Percentiles rank a stretch among this genome's conserved stretches.
Evolutionary conservation across 768 basidiomycete genomes (phyloP).

Genomic region (Fomitopsis serialis): DNA sequence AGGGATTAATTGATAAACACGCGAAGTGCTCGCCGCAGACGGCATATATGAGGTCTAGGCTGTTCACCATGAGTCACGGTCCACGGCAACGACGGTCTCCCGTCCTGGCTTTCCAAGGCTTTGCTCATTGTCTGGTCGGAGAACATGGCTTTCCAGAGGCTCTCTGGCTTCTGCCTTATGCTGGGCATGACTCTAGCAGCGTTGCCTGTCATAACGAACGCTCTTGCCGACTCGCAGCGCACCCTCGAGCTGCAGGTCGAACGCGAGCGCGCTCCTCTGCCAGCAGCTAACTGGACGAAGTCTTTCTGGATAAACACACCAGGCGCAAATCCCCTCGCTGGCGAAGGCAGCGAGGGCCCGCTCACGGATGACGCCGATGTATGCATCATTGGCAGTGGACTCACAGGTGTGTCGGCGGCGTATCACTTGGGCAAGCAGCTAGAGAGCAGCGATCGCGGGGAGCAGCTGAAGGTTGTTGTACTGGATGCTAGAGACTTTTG

Average conservation of each 20-base stretch:
- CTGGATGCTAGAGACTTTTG: constrained; percentile 87
- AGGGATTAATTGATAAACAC: too few species aligned
- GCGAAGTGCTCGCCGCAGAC: too few species aligned
- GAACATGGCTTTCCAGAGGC: not conserved
- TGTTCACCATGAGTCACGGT: too few species aligned
- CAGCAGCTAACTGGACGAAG: constrained; percentile 57
- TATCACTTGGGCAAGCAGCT: constrained; percentile 55
- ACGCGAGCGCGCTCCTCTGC: constrained; percentile 30
- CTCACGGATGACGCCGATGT: constrained; percentile 62
- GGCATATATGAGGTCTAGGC: too few species aligned
- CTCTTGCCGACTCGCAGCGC: constrained; percentile 11
- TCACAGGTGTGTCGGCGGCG: constrained; percentile 70
- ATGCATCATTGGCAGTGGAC: constrained; percentile 76
- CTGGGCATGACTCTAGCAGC: constrained; percentile 3
- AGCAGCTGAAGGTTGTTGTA: constrained; percentile 47
- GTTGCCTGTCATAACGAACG: constrained; percentile 16
- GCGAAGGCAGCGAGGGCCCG: constrained; percentile 56
- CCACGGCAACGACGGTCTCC: too few species aligned
- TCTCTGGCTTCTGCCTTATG: not conserved
- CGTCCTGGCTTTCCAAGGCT: too few species aligned
- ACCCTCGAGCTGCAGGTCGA: constrained; percentile 8
- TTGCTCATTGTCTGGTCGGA: too few species aligned
- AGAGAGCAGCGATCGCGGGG: constrained; percentile 3
- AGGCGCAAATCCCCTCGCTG: constrained; percentile 60
- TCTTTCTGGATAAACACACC: constrained; percentile 68